These are phyloP conservation scores for Heliamphora exappendiculata DNA, from an alignment of 148 eudicot genomes.

Conservation along the genomic window DNA sequence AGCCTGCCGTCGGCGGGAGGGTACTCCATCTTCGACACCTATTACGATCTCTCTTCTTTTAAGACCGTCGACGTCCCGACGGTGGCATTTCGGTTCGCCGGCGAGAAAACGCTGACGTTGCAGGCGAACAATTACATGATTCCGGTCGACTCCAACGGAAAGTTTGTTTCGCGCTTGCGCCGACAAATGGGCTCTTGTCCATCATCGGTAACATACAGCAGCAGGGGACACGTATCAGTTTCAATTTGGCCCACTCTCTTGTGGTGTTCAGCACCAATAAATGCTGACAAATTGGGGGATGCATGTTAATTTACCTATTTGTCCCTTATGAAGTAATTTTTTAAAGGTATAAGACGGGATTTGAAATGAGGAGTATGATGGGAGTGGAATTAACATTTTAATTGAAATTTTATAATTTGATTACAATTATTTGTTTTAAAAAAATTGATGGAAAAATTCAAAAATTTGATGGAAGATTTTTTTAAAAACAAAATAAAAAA, in stretches of 20 bases:
- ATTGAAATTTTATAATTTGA: too few species aligned
- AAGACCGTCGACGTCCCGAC: conserved; percentile 33
- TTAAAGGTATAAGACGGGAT: not conserved
- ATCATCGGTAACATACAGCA: conserved; percentile 57
- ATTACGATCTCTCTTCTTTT: conserved; percentile 45
- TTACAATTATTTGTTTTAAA: too few species aligned
- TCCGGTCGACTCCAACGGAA: conserved; percentile 41
- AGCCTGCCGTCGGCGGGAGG: conserved; percentile 22
- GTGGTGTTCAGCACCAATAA: conserved; percentile 36
- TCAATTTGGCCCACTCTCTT: conserved; percentile 22
- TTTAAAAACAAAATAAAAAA: too few species aligned
- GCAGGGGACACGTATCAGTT: conserved; percentile 47
- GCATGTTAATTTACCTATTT: not conserved
- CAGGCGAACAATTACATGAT: conserved; percentile 46
- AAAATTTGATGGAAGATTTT: too few species aligned
- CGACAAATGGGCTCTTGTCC: conserved; percentile 25
- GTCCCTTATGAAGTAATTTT: not conserved
- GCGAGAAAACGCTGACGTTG: conserved; percentile 37
- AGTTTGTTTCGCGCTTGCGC: conserved; percentile 45
- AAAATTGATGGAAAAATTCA: too few species aligned
- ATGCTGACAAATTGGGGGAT: conserved; percentile 14
- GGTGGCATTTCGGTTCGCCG: conserved; percentile 48
- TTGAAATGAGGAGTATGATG: too few species aligned
- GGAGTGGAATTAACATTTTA: too few species aligned
- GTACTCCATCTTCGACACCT: conserved; percentile 52